Conservation (phyloP, 2,329 filamentous ascomycete species). For the Dendrostoma leiphaemia region DNA sequence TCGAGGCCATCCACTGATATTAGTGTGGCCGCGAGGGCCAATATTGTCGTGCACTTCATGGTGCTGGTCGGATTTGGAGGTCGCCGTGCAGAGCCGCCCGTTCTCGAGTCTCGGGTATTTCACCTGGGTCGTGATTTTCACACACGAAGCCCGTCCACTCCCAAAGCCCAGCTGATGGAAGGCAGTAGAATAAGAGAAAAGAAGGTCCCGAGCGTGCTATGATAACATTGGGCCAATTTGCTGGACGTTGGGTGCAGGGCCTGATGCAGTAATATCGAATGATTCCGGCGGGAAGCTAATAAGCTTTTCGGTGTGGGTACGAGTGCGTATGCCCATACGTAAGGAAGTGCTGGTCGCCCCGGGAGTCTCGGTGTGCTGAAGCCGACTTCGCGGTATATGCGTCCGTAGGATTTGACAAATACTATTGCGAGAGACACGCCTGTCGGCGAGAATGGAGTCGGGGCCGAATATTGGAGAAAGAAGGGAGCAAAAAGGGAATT, state of each 20-base stretch:
- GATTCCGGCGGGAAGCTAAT: slow-evolving; percentile 2
- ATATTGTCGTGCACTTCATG: slow-evolving; percentile 36
- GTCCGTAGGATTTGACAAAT: not conserved
- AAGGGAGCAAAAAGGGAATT: no score
- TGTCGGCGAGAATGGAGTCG: not conserved
- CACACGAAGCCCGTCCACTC: not conserved
- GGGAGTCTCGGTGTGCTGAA: no score
- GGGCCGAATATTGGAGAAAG: not conserved
- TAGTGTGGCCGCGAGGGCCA: slow-evolving; percentile 29
- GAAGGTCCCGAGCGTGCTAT: not conserved
- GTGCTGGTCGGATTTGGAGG: slow-evolving; percentile 9
- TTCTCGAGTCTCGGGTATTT: no score
- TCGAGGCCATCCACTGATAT: slow-evolving; percentile 26
- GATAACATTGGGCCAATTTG: slow-evolving; percentile 7
- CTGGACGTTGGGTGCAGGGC: not conserved
- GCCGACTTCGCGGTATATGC: not conserved
- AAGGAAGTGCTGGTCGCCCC: slow-evolving; percentile 3
- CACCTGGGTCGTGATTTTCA: not conserved
- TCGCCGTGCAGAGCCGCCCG: not conserved
- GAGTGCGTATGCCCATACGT: slow-evolving; percentile 18
- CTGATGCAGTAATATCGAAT: not conserved
- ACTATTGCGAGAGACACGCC: no score
- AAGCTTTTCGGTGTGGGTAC: slow-evolving; percentile 11
- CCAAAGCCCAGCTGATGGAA: not conserved
- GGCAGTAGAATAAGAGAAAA: not conserved